phyloP scores from a whole-genome alignment of 2,329 filamentous ascomycete genomes.

The Sphaerulina musiva region DNA sequence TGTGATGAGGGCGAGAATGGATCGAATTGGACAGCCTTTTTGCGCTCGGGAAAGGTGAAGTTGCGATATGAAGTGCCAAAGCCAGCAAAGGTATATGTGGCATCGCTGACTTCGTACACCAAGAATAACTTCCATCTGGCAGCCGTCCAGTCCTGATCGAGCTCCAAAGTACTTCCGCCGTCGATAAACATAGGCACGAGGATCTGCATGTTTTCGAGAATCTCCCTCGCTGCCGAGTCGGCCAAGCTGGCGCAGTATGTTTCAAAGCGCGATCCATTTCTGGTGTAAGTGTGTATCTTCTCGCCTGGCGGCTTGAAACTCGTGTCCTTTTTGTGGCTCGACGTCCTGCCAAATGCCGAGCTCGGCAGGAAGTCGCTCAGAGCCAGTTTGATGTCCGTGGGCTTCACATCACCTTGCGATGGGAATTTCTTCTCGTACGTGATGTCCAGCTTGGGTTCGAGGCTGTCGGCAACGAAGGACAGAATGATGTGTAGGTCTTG shows the following conservation, averaged over 20 bases:
- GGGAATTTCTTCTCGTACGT: constrained; percentile 66
- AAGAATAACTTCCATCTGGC: constrained; percentile 91
- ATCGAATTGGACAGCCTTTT: constrained; percentile 19
- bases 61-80: constrained; percentile 88
- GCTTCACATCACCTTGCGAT: constrained; percentile 59
- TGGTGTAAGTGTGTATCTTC: constrained; percentile 58
- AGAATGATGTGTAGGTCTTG: constrained; percentile 70
- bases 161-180: constrained; percentile 70
- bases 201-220: constrained; percentile 77
- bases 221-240: constrained; percentile 60
- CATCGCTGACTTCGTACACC: constrained; percentile 43
- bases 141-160: constrained; percentile 64
- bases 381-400: constrained; percentile 61
- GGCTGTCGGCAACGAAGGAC: constrained; percentile 63
- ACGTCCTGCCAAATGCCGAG: constrained; percentile 42
- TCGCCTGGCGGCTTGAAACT: constrained; percentile 68
- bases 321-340: constrained; percentile 35
- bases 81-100: constrained; percentile 74
- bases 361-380: constrained; percentile 62
- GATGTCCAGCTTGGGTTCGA: constrained; percentile 69
- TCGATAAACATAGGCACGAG: constrained; percentile 85
- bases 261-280: constrained; percentile 62
- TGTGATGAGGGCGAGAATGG: constrained; percentile 21
- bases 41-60: constrained; percentile 42
- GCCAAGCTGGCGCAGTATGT: constrained; percentile 74